Percentiles rank a stretch among this genome's conserved stretches.
Evolutionary conservation across 2,329 filamentous ascomycete genomes (phyloP).

Genomic region (Pseudopithomyces maydicus): DNA sequence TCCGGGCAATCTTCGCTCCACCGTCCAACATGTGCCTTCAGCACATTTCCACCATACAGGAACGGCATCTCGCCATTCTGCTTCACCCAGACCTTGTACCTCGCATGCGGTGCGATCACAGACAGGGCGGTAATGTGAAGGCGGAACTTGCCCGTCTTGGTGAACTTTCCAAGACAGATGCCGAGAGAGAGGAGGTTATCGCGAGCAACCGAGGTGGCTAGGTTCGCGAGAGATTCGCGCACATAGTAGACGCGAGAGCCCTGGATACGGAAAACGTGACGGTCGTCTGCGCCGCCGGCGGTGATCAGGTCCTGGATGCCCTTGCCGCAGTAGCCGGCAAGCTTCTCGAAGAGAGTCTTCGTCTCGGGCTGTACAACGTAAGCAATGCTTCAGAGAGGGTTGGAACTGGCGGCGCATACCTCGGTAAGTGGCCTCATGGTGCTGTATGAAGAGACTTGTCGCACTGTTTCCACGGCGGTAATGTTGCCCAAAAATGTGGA

Average conservation of each 20-base stretch:
- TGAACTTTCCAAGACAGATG: slow-evolving; percentile 92
- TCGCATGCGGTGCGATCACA: slow-evolving; percentile 85
- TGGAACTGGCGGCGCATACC: neutral
- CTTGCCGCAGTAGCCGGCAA: slow-evolving; percentile 89
- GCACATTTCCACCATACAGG: slow-evolving; percentile 88
- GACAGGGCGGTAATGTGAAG: slow-evolving; percentile 92
- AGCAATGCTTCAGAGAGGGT: neutral
- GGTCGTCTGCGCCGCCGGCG: slow-evolving; percentile 39
- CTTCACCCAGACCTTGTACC: slow-evolving; percentile 98
- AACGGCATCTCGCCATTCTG: slow-evolving; percentile 97
- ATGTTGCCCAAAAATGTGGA: slow-evolving; percentile 20
- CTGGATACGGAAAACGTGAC: slow-evolving; percentile 61
- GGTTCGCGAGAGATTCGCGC: slow-evolving; percentile 83
- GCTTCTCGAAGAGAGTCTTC: slow-evolving; percentile 84
- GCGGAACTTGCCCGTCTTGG: slow-evolving; percentile 93
- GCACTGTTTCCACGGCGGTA: slow-evolving; percentile 2
- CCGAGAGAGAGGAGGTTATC: slow-evolving; percentile 86
- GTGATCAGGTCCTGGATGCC: slow-evolving; percentile 77
- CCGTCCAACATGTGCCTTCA: slow-evolving; percentile 80
- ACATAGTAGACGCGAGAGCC: slow-evolving; percentile 90
- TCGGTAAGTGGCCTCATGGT: slow-evolving; percentile 82
- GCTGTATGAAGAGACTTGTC: slow-evolving; percentile 8
- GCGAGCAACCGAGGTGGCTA: slow-evolving; percentile 83
- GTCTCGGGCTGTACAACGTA: slow-evolving; percentile 59
- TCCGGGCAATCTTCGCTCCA: slow-evolving; percentile 93